These are phyloP conservation scores for Fusarium zealandicum DNA, from an alignment of 2,329 filamentous ascomycete genomes.

Conservation along the genomic window DNA sequence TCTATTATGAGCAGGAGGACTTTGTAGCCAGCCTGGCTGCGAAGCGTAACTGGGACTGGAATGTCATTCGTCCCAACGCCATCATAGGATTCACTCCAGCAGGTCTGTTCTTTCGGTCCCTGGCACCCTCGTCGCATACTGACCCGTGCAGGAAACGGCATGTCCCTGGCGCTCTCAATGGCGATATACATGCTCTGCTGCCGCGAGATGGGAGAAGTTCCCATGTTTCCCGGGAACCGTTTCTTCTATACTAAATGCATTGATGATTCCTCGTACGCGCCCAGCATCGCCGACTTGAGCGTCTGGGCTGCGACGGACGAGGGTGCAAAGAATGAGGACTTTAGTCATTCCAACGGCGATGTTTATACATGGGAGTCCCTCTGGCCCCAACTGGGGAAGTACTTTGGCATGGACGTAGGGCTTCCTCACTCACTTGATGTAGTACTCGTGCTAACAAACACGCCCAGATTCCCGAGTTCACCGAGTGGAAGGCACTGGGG, in stretches of 20 bases:
- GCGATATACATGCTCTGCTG: constrained; percentile 28
- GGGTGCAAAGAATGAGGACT: constrained; percentile 22
- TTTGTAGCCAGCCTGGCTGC: constrained; percentile 22
- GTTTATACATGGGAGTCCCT: constrained; percentile 25
- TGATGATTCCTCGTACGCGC: constrained; percentile 26
- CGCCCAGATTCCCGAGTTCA: constrained; percentile 9
- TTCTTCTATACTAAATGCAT: constrained; percentile 15
- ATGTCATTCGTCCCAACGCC: constrained; percentile 26
- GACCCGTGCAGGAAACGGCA: constrained; percentile 19
- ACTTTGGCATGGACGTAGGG: constrained; percentile 17
- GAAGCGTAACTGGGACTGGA: constrained; percentile 27
- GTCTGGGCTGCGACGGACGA: constrained; percentile 17
- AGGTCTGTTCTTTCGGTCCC: neutral
- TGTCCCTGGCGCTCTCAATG: constrained; percentile 26
- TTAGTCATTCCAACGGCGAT: constrained; percentile 25
- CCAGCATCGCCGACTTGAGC: constrained; percentile 21
- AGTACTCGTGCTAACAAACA: neutral
- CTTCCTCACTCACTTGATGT: no score
- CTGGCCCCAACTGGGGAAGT: constrained; percentile 10
- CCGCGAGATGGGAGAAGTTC: constrained; percentile 15
- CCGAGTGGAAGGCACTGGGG: constrained; percentile 22
- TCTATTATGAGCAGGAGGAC: constrained; percentile 29
- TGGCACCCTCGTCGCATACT: neutral
- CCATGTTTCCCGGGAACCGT: constrained; percentile 27
- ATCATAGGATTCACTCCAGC: constrained; percentile 29